Evolutionary conservation across 176 grass and related monocot genomes (phyloP).

Genomic region (Bonia amplexicaulis): DNA sequence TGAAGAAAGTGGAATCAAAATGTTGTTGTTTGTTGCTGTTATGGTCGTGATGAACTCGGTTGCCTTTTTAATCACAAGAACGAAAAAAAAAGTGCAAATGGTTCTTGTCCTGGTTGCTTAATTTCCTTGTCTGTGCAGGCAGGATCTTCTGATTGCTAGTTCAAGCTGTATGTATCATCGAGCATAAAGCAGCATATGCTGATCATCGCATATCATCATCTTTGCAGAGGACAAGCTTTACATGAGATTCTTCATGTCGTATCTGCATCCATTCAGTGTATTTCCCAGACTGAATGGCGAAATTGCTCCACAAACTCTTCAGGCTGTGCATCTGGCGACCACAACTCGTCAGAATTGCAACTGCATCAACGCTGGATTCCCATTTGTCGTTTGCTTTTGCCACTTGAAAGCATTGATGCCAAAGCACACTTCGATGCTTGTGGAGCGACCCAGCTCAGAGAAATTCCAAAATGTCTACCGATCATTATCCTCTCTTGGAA

Average conservation of each 20-base stretch:
- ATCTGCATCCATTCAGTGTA: too few relatives aligned
- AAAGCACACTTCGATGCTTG: neutral
- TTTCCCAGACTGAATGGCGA: too few relatives aligned
- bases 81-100: too few relatives aligned
- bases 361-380: neutral
- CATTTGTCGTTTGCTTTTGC: neutral
- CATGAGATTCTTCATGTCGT: too few relatives aligned
- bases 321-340: neutral
- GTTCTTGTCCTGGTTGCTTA: neutral
- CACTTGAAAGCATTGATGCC: neutral
- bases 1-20: neutral
- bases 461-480: neutral
- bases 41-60: neutral
- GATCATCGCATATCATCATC: too few relatives aligned
- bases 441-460: neutral
- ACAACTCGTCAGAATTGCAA: neutral
- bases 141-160: neutral
- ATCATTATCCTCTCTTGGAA: neutral
- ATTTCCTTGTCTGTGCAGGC: neutral
- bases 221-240: too few relatives aligned
- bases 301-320: too few relatives aligned
- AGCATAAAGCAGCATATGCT: too few relatives aligned
- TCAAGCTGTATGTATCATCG: too few relatives aligned
- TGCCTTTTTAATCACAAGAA: neutral
- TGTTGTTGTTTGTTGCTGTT: neutral